Base-by-base conservation (phyloP, 345 rosid species). In the Salix exigua region DNA sequence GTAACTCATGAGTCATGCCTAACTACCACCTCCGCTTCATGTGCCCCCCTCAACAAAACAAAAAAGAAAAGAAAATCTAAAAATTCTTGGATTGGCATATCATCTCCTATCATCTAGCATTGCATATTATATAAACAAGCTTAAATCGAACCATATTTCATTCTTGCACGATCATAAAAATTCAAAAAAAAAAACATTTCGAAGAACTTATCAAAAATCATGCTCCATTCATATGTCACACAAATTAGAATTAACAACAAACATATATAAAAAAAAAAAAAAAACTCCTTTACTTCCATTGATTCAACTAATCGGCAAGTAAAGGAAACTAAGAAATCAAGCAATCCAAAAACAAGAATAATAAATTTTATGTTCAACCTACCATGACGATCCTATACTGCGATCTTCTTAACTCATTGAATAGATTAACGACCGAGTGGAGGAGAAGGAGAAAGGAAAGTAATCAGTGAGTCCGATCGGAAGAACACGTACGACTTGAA, bases 341-440 rank as follows among this genome's bases (percentile, higher is more conserved):
- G 18, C 51, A 71, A 68, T 58, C 58, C 31, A 65, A 68, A 75
- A 53, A 37, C 11, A 25, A 55, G n/a, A 40, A 68, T 6, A 61
- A 17, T 30, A 53, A 2, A 48, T 30, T 16, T 14, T 53, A 23
- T 78, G 42, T 35, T 28, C 2, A 73, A 74, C 31, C 69, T 35
- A 79, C 82, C 82, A 79, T 79, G 73, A 58, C 66, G 78, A 68
- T 79, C 63, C 74, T 68, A 48, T 28, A 61, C 71, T 33, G 78
- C 71, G 78, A 73, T 73, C 77, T 73, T 79, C 64, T 21, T 46
- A 72, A 63, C 73, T 72, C 76, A 78, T 78, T 66, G 46, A 78
- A 72, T 46, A 78, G 37, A 46, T 46, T 46, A 38, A n/a, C 19
- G 33, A 51, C 68, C 46, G 37, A 38, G 72, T 50, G 55, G 19